Conservation (phyloP, 2,329 filamentous ascomycete genomes). For the Aspergillus sp. region DNA sequence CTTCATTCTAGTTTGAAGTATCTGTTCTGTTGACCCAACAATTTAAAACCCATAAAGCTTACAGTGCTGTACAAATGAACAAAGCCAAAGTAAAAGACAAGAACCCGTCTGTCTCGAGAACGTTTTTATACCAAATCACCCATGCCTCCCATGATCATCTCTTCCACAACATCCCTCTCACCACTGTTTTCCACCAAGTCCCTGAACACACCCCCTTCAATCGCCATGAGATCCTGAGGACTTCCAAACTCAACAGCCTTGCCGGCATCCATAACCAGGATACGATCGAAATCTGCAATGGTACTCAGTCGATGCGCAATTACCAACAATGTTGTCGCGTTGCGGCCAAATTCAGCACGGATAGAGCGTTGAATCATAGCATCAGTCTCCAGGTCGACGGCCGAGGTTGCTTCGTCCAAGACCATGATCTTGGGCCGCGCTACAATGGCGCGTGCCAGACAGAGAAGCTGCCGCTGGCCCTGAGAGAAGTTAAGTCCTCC, state of each 20-base stretch:
- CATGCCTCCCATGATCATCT: conserved; percentile 10
- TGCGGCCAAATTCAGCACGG: conserved; percentile 58
- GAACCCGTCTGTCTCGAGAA: too few species aligned
- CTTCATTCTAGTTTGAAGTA: too few species aligned
- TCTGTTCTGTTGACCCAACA: too few species aligned
- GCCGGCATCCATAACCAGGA: conserved; percentile 67
- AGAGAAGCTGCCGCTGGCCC: conserved; percentile 25
- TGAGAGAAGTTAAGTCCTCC: conserved; percentile 58
- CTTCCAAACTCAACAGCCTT: conserved; percentile 63
- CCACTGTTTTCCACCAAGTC: conserved; percentile 47
- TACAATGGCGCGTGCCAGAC: conserved; percentile 49
- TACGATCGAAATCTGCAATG: conserved; percentile 71
- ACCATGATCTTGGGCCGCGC: conserved; percentile 71
- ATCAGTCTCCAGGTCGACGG: conserved; percentile 74
- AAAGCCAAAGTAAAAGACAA: too few species aligned
- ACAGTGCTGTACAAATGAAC: too few species aligned
- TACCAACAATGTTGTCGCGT: conserved; percentile 62
- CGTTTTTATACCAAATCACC: too few species aligned
- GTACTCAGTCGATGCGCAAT: conserved; percentile 50
- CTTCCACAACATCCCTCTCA: conserved; percentile 11
- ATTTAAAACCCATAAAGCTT: too few species aligned
- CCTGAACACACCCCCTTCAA: conserved; percentile 50
- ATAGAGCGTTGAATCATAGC: conserved; percentile 69
- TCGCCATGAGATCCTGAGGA: conserved; percentile 58
- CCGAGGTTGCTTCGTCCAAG: conserved; percentile 73